Percentiles rank a stretch among this genome's conserved stretches.
Evolutionary conservation across 176 grass and related monocot genomes (phyloP).

Genomic region (Dendrocalamus sinicus): DNA sequence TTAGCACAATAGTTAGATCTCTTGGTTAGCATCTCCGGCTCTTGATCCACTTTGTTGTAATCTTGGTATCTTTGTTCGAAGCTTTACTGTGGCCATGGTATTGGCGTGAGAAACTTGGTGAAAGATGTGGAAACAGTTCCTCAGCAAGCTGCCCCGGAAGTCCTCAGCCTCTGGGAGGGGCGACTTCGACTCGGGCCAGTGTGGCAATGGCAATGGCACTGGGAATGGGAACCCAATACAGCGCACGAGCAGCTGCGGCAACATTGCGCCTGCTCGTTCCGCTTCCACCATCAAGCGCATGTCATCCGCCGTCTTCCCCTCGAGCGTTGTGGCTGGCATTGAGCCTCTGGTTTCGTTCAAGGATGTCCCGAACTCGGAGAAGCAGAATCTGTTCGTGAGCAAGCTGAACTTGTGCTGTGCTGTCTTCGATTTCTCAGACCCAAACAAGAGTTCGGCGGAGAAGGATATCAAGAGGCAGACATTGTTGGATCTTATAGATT

Average conservation of each 20-base stretch:
- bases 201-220: constrained; percentile 50
- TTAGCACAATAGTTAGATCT: constrained; percentile 4
- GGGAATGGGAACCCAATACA: constrained; percentile 50
- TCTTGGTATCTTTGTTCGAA: background rate
- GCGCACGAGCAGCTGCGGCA: constrained; percentile 71
- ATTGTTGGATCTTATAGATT: constrained; percentile 87
- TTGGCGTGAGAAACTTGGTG: constrained; percentile 23
- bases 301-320: constrained; percentile 93
- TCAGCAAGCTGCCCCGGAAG: constrained; percentile 93
- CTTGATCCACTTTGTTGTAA: constrained; percentile 12
- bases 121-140: constrained; percentile 91
- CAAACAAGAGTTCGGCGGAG: constrained; percentile 74
- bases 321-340: constrained; percentile 83
- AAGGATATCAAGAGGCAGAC: constrained; percentile 96
- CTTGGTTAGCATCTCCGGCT: background rate
- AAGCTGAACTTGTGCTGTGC: constrained; percentile 85
- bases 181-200: constrained; percentile 48
- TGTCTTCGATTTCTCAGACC: constrained; percentile 95
- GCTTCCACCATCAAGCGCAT: constrained; percentile 79
- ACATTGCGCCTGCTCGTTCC: constrained; percentile 46
- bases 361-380: constrained; percentile 81
- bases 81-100: constrained; percentile 29
- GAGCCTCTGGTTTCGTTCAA: constrained; percentile 90
- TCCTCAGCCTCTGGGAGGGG: constrained; percentile 48
- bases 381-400: constrained; percentile 82